Evolutionary conservation across 805 yeast genomes (phyloP), one percentile per base, ranked within the genome.

Genomic region (Starmera quercuum): DNA sequence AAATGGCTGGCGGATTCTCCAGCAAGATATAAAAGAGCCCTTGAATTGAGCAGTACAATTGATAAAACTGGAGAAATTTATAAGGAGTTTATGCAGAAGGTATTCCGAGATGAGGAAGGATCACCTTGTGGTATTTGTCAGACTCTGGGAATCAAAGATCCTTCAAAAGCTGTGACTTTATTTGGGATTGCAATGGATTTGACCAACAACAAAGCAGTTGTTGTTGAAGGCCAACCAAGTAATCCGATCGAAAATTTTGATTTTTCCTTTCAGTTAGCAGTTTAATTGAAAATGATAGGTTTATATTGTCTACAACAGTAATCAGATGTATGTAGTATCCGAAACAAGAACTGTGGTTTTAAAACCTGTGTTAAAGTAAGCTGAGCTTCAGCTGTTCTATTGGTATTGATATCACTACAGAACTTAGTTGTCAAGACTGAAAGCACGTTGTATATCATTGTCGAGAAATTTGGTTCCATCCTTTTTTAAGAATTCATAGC

Each of bases 131-230:
- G 24, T 5, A 30, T 30, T 5, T 22, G 26, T 12, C 11, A 20
- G 8, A 12, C 20, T 14, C n/a, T 7, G 5, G 24, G 19, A 7
- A 6, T 11, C 4, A 20, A 11, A 6, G 21, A 20, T 20, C 15
- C 18, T 16, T 14, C 20, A 3, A 21, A 16, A 14, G 18, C 17
- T 6, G 18, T 22, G 12, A 30, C 32, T 12, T 15, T 19, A 6
- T 30, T 30, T 22, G 13, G 21, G 17, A 30, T 30, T n/a, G 14
- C 20, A 12, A 22, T 30, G 23, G 26, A 30, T 22, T n/a, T 30
- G 5, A 22, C 12, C 9, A 15, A 9, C 5, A 16, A 16, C 16
- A 30, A 15, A 17, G 7, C 24, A 16, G 18, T 22, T 15, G 27
- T 30, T 16, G 16, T n/a, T 15, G 7, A 18, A 22, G 32, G 26